Percentiles rank a stretch among this genome's conserved stretches.
Evolutionary conservation across 2,329 filamentous ascomycete genomes (phyloP).

Genomic region (Dothistroma septosporum): DNA sequence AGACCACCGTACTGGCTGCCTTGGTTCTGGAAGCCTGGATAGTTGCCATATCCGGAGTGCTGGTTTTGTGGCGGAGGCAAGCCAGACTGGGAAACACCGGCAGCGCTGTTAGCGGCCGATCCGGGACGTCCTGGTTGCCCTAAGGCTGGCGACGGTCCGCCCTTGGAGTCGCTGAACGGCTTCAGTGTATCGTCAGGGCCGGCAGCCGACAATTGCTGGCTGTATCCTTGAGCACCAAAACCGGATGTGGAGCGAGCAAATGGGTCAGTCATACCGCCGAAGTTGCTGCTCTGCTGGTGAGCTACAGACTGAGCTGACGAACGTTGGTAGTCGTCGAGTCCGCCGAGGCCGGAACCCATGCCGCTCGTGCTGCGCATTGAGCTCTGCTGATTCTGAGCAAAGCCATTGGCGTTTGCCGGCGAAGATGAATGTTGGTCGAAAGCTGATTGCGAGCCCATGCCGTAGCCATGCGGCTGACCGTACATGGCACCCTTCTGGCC

Average conservation of each 20-base stretch:
- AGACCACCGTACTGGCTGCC: constrained; percentile 51
- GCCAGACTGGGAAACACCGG: constrained; percentile 48
- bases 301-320: constrained; percentile 50
- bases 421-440: constrained; percentile 62
- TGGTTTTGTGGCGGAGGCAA: constrained; percentile 53
- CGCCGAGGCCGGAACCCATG: constrained; percentile 36
- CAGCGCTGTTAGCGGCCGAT: constrained; percentile 58
- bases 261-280: constrained; percentile 54
- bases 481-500: constrained; percentile 52
- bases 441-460: constrained; percentile 51
- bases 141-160: constrained; percentile 56
- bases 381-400: constrained; percentile 40
- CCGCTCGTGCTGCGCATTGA: constrained; percentile 46
- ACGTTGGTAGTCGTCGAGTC: constrained; percentile 58
- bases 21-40: constrained; percentile 48
- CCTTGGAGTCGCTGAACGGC: constrained; percentile 53
- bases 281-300: constrained; percentile 51
- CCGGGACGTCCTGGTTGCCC: constrained; percentile 61
- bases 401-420: constrained; percentile 56
- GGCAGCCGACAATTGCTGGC: constrained; percentile 44
- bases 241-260: constrained; percentile 57
- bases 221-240: constrained; percentile 50
- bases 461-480: constrained; percentile 58
- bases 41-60: constrained; percentile 55
- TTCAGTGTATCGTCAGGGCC: constrained; percentile 53